phyloP scores from a whole-genome alignment of 352 stramenopile species.

The Phytophthora quininea region DNA sequence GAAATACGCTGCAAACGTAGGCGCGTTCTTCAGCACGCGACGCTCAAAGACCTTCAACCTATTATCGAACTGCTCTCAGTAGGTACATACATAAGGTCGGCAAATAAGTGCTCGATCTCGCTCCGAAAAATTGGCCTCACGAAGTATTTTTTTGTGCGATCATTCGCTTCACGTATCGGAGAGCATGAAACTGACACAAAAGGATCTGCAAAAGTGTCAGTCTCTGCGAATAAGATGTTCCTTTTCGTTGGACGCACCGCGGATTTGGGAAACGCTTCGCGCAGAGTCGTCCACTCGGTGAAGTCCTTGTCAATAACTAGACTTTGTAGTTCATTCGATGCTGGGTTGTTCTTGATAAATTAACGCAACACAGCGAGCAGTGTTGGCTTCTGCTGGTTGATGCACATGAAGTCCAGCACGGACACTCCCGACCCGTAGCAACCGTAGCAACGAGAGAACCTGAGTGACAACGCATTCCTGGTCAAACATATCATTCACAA shows the following conservation, averaged over 20 bases:
- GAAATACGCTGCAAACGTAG: not conserved
- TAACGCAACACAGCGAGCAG: not conserved
- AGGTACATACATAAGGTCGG: not conserved
- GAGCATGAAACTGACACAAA: not conserved
- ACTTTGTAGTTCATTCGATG: not conserved
- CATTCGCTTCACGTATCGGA: constrained; percentile 1
- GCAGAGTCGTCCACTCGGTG: constrained; percentile 2
- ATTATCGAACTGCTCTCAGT: not conserved
- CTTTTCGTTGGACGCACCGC: not conserved
- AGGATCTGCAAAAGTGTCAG: not conserved
- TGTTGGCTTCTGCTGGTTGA: constrained; percentile 5
- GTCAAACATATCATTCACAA: not conserved
- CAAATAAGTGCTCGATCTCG: not conserved
- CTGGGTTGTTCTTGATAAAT: constrained; percentile 1
- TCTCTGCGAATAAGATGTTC: not conserved
- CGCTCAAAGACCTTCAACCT: not conserved
- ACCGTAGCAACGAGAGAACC: not conserved
- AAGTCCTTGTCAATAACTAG: not conserved
- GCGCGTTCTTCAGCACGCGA: not conserved
- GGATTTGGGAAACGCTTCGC: constrained; percentile 7
- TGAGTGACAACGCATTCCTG: not conserved
- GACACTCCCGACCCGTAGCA: not conserved
- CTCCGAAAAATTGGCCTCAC: not conserved
- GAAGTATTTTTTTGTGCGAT: not conserved
- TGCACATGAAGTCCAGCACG: not conserved